Base-by-base conservation (phyloP, 1,284 basidiomycete species). In the Macrocystidia cucumis region DNA sequence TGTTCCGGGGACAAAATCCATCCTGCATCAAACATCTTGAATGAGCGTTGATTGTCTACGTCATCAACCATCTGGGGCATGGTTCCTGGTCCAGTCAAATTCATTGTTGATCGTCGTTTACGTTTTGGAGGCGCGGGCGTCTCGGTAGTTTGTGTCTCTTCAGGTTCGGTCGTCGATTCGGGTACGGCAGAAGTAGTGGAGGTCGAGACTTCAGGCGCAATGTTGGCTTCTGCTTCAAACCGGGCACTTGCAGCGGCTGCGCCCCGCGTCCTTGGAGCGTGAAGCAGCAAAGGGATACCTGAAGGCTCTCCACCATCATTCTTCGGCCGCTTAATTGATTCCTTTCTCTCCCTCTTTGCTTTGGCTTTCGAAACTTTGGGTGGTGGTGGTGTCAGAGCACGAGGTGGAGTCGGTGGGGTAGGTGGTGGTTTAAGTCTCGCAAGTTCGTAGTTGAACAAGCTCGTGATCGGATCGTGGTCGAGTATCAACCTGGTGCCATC, bases 1-100 rank as follows among this genome's bases (percentile, higher is more conserved):
- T 74, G 71, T 19, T 82, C 87, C 6, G 77, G 47, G 6, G 90
- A 87, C 11, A 95, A 60, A 11, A 95, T 89, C 91, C 91, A 96
- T 1, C 91, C 91, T 13, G 69, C 63, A 44, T 96, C 81, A 60
- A 95, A 96, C 59, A 82, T 63, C 51, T 67, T 74, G 67, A 95
- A 96, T 24, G 83, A 83, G 37, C 76, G 74, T 43, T 74, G 69
- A 29, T 71, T 68, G 49, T 82, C 84, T 14, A 96, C 76, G 26
- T 78, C 65, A 5, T 79, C 68, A 2, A 90, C 79, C 42, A 70
- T 44, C 37, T 63, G 65, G n/a, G 73, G 69, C 44, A 61, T 36
- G 49, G 52, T 69, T 5, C 60, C 47, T 24, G 60, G 62, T 11
- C 58, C 55, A 2, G 53, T 48, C 14, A 57, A 43, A 3, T 50